phyloP scores from a whole-genome alignment of 1,139 yeast genomes.

The Blastobotrys raffinosifermentans region DNA sequence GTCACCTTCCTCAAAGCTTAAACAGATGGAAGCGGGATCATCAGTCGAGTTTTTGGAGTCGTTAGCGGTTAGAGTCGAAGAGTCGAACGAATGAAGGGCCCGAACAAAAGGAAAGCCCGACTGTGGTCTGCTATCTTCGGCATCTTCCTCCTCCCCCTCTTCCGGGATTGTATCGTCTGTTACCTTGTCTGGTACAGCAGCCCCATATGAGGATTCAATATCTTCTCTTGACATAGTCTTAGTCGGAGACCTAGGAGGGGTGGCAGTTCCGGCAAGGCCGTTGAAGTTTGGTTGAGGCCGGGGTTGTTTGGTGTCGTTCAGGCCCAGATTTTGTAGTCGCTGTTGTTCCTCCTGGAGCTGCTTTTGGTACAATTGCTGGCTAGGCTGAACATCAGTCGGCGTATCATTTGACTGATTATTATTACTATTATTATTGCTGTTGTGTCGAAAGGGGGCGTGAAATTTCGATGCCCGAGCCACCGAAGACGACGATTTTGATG shows the following conservation, averaged over 20 bases:
- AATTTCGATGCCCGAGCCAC: not conserved
- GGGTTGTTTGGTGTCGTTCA: too few species aligned
- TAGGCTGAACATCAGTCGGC: too few species aligned
- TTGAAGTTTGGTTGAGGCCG: too few species aligned
- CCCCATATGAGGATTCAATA: not conserved
- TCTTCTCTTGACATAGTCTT: not conserved
- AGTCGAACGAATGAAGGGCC: slow-evolving; percentile 80
- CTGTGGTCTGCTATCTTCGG: not conserved
- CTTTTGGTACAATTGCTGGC: too few species aligned
- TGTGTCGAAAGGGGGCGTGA: too few species aligned
- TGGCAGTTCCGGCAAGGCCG: not conserved
- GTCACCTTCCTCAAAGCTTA: slow-evolving; percentile 75
- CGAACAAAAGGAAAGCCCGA: slow-evolving; percentile 34
- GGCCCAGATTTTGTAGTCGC: not conserved
- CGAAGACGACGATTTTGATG: not conserved
- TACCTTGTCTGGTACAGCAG: not conserved
- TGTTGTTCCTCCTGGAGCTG: not conserved
- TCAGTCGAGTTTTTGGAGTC: slow-evolving; percentile 19
- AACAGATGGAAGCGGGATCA: slow-evolving; percentile 69
- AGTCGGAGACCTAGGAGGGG: slow-evolving; percentile 2
- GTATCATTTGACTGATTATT: too few species aligned
- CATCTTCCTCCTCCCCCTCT: not conserved
- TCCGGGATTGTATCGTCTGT: not conserved
- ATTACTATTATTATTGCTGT: too few species aligned
- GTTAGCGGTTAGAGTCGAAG: slow-evolving; percentile 54